Evolutionary conservation across 768 basidiomycete species (phyloP).

Genomic region (Serendipita sp.): DNA sequence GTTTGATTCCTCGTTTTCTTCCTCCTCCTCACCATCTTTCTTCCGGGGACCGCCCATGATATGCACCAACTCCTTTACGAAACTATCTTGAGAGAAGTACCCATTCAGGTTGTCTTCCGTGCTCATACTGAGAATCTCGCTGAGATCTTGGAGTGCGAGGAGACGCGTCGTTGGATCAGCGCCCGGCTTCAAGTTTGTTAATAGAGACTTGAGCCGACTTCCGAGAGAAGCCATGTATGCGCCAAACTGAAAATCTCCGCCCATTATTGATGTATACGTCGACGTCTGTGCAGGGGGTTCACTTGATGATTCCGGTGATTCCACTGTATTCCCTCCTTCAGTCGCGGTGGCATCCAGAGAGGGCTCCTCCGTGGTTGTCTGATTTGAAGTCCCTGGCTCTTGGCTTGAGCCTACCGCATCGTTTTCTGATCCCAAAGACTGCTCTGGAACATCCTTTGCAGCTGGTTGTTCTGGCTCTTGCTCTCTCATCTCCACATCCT

Average conservation of each 20-base stretch:
- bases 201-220: slow-evolving; percentile 74
- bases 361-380: slow-evolving; percentile 23
- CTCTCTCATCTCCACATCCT: no score
- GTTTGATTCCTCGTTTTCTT: slow-evolving; percentile 31
- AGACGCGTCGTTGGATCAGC: slow-evolving; percentile 77
- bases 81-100: slow-evolving; percentile 87
- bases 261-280: slow-evolving; percentile 3
- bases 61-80: slow-evolving; percentile 79
- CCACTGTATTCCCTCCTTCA: slow-evolving; percentile 29
- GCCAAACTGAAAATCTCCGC: slow-evolving; percentile 51
- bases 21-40: slow-evolving; percentile 47
- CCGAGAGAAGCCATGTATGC: slow-evolving; percentile 88
- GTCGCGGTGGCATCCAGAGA: slow-evolving; percentile 22
- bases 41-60: slow-evolving; percentile 50
- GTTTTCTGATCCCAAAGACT: not conserved
- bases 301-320: slow-evolving; percentile 44
- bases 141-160: slow-evolving; percentile 82
- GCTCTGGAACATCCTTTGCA: not conserved
- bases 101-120: slow-evolving; percentile 94
- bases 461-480: not conserved
- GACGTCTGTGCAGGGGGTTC: not conserved
- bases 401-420: not conserved
- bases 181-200: slow-evolving; percentile 72
- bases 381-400: not conserved
- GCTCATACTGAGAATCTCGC: slow-evolving; percentile 87